Conservation (phyloP, 257 asterid species). For the Solanum virginianum region DNA sequence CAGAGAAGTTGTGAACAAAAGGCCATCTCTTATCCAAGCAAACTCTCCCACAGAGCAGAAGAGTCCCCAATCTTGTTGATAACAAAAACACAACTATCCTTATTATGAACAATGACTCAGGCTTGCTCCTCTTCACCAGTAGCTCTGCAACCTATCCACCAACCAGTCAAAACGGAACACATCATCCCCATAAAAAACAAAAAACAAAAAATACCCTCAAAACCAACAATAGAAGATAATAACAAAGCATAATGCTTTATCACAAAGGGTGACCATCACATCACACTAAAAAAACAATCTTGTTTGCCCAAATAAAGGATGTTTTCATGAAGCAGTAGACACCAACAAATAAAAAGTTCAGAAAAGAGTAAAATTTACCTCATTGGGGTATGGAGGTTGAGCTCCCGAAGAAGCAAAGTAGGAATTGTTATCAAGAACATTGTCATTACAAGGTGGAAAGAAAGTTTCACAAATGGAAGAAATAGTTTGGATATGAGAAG, state of each 20-base stretch:
- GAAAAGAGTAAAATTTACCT: conserved; percentile 19
- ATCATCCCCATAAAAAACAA: not conserved
- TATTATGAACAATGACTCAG: conserved; percentile 37
- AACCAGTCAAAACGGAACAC: not conserved
- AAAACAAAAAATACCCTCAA: not conserved
- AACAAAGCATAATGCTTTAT: not conserved
- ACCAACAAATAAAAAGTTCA: not conserved
- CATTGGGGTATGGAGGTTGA: conserved; percentile 34
- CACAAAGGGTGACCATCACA: not conserved
- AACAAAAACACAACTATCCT: conserved; percentile 33
- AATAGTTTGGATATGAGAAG: conserved; percentile 57
- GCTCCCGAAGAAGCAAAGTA: conserved; percentile 31
- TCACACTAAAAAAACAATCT: not conserved
- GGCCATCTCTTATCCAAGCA: conserved; percentile 69
- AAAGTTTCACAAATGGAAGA: conserved; percentile 58
- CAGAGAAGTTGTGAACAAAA: conserved; percentile 53
- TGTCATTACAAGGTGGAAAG: conserved; percentile 28
- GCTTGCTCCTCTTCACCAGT: conserved; percentile 32
- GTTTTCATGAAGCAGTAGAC: not conserved
- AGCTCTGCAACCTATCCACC: conserved; percentile 59
- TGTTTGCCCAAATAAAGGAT: not conserved
- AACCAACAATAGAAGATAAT: not conserved
- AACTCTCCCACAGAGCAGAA: conserved; percentile 54
- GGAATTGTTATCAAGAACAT: conserved; percentile 5
- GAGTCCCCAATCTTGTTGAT: conserved; percentile 67